A percentile compares a stretch with the other conserved stretches of the same genome.
These are phyloP conservation scores for Eucalyptus decipiens DNA, from an alignment of 345 rosid genomes.

Conservation along the genomic window DNA sequence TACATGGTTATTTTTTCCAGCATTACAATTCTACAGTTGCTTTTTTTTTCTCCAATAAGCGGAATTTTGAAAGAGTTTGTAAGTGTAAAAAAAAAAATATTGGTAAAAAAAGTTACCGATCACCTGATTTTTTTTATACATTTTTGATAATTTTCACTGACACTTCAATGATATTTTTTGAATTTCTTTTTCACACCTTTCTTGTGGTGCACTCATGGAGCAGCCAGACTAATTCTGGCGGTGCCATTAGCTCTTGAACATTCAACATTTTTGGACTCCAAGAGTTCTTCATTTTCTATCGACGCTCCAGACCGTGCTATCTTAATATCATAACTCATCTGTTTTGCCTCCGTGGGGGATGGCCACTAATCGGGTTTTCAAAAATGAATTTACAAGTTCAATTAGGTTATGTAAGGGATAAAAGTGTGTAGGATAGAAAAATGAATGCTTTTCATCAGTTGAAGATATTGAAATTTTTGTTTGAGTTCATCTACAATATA, in stretches of 20 bases:
- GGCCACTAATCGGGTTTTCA: no score
- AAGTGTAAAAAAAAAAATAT: neutral
- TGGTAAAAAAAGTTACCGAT: neutral
- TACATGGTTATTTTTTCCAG: neutral
- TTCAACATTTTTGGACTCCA: neutral
- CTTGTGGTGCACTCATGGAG: neutral
- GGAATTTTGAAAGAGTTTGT: neutral
- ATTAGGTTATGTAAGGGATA: no score
- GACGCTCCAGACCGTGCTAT: neutral
- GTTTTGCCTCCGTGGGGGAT: neutral
- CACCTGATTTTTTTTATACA: neutral
- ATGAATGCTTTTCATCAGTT: no score
- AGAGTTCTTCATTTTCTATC: neutral
- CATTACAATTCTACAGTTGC: neutral
- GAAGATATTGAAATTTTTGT: no score
- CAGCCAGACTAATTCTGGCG: neutral
- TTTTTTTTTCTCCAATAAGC: neutral
- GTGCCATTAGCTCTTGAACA: neutral
- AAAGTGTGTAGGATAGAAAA: no score
- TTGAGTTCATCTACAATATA: no score
- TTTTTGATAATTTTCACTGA: no score
- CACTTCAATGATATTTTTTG: neutral
- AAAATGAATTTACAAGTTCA: no score
- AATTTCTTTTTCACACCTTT: neutral
- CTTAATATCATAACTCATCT: neutral